phyloP scores from a whole-genome alignment of 1,284 basidiomycete genomes.

The Tilletia walkeri region DNA sequence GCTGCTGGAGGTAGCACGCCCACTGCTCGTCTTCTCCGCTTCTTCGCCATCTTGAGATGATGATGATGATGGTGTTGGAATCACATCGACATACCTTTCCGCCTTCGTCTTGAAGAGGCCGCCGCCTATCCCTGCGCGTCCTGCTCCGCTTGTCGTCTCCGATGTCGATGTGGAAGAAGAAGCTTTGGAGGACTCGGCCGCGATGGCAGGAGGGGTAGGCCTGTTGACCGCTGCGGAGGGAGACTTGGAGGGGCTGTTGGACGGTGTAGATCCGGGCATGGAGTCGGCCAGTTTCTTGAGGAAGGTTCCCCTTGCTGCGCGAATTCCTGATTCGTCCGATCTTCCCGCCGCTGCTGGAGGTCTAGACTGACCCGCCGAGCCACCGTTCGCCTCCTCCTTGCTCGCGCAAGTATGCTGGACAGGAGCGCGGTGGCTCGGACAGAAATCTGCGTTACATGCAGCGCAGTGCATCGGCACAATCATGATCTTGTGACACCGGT shows the following conservation, averaged over 20 bases:
- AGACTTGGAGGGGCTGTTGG: not conserved
- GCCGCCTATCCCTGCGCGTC: no score
- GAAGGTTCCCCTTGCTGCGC: constrained; percentile 18
- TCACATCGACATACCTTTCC: constrained; percentile 9
- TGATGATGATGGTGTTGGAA: not conserved
- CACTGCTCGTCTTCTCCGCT: not conserved
- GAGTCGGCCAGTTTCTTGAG: constrained; percentile 1
- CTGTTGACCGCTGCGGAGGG: no score
- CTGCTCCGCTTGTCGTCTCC: not conserved
- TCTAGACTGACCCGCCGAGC: no score
- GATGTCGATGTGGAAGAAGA: not conserved
- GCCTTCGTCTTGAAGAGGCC: constrained; percentile 16
- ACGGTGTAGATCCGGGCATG: constrained; percentile 2
- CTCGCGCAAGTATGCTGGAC: constrained; percentile 35
- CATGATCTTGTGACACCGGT: constrained; percentile 47
- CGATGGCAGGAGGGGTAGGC: no score
- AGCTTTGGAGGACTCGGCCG: no score
- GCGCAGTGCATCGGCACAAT: constrained; percentile 44
- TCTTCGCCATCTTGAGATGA: not conserved
- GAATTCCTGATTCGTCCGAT: not conserved
- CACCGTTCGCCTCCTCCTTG: not conserved
- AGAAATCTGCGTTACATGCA: constrained; percentile 35
- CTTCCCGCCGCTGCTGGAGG: no score
- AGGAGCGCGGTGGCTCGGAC: constrained; percentile 44
- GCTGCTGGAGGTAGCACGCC: no score